phyloP scores from a whole-genome alignment of 1,139 yeast species.

The Arxiozyma bovina region DNA sequence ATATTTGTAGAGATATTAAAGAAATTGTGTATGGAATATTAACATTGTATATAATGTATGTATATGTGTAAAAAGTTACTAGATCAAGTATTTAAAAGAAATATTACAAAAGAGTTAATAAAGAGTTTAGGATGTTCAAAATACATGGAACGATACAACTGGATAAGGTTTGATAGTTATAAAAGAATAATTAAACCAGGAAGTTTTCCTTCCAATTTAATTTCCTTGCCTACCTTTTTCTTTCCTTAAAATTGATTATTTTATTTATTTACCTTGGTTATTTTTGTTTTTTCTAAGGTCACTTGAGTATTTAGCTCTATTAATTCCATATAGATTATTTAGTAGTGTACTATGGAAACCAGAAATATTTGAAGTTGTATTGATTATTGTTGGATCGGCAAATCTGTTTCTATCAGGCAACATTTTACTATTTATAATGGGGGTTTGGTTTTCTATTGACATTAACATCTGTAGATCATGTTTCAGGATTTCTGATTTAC shows the following conservation, averaged over 20 bases:
- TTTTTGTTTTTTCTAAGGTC: neutral
- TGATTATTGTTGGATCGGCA: neutral
- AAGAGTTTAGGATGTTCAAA: neutral
- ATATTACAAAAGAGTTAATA: too few species aligned
- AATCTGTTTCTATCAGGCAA: neutral
- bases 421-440: neutral
- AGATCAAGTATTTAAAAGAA: neutral
- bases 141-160: too few species aligned
- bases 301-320: neutral
- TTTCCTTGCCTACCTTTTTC: neutral
- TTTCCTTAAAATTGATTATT: neutral
- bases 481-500: neutral
- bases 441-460: neutral
- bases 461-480: constrained; percentile 1
- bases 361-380: neutral
- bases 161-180: neutral
- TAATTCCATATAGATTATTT: constrained; percentile 6
- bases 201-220: neutral
- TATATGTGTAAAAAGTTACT: neutral
- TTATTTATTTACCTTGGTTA: neutral
- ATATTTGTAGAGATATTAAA: neutral
- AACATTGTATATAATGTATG: too few species aligned
- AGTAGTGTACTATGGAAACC: constrained; percentile 6
- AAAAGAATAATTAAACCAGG: neutral
- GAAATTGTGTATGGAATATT: neutral